Conservation (phyloP, 768 basidiomycete species). For the Lentinula edodes region DNA sequence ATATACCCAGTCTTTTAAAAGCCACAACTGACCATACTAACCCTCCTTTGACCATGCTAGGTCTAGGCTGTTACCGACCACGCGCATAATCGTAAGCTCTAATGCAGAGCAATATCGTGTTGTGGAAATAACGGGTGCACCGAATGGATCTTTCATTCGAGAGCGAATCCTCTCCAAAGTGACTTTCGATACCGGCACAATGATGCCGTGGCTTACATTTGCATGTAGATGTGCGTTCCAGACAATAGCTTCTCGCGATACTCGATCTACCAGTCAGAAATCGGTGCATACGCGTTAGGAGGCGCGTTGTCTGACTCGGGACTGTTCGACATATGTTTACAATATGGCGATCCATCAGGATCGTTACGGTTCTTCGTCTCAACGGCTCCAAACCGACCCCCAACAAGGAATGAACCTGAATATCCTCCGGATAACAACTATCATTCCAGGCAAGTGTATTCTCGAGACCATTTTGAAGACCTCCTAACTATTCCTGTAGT, state of each 20-base stretch:
- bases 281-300: constrained; percentile 38
- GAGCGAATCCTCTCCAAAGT: constrained; percentile 43
- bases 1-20: background rate
- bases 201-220: background rate
- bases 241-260: constrained; percentile 32
- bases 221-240: constrained; percentile 34
- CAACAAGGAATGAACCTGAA: constrained; percentile 15
- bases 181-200: background rate
- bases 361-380: constrained; percentile 49
- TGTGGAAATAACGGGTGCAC: constrained; percentile 42
- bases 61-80: constrained; percentile 16
- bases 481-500: background rate
- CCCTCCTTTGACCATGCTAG: background rate
- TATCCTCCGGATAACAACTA: constrained; percentile 1
- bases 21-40: background rate
- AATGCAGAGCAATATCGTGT: constrained; percentile 45
- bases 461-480: background rate
- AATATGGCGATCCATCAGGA: constrained; percentile 40
- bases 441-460: background rate
- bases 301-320: constrained; percentile 32
- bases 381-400: constrained; percentile 36
- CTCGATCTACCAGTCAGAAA: constrained; percentile 43
- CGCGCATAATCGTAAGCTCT: constrained; percentile 43
- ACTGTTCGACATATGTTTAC: constrained; percentile 36
- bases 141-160: constrained; percentile 38